Base-by-base conservation (phyloP, 768 basidiomycete genomes). In the Tylopilus felleus region DNA sequence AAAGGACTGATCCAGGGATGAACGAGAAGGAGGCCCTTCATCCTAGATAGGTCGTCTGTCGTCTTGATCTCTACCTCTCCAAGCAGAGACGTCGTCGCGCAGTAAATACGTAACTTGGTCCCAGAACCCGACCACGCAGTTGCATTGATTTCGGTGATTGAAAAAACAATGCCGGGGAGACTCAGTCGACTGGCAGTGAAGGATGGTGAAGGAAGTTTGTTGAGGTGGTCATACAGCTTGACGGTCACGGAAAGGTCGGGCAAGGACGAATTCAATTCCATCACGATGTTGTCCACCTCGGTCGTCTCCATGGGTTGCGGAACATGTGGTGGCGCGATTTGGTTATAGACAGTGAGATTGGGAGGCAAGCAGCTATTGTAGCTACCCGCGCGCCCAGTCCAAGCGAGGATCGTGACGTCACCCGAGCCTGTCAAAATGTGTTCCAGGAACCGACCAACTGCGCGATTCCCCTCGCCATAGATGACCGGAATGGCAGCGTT, bases 171-270 rank as follows among this genome's bases (percentile, higher is more conserved):
- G 17, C 53, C 45, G 7, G 56, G 21, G 14, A 61, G 51, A 12
- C 19, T 27, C 1, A 61, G 39, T 9, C 46, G 46, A 14, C 22
- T 21, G 2, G 58, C 49, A 9, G 16, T 16, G 2, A 56, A 9
- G 10, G n/a, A 36, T 2, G 52, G 55, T 1, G 50, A 13, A 3
- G 43, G 51, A 5, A 53, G 38, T 0, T 23, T 25, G 1, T 27
- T 9, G 1, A 61, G 52, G 7, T 17, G 31, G 13, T 46, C 36
- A 5, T 56, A 51, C 1, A 59, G 21, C 7, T 0, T 9, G 1
- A 1, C 45, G 4, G 17, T 39, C 0, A 29, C 13, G 6, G 50
- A 31, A 8, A 38, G 31, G 10, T 54, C 43, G 9, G 29, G 94
- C 2, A 5, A 1, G 1, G 48, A 27, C 4, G 47, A 41, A 27